Percentiles rank a stretch among this genome's conserved stretches.
Evolutionary conservation across 495 filamentous ascomycete genomes (phyloP).

Genomic region (Amphirosellinia nigrospora): DNA sequence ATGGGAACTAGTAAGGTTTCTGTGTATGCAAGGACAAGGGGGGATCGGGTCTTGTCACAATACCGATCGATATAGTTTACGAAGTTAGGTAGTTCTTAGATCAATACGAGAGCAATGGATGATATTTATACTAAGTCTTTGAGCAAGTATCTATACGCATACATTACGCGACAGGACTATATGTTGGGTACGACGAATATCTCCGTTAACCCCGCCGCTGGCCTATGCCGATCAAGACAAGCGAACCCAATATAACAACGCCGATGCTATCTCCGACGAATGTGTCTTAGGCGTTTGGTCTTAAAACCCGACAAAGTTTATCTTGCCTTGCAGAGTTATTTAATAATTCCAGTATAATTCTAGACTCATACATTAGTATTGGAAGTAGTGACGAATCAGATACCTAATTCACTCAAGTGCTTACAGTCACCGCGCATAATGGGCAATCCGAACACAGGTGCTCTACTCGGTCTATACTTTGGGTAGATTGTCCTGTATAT

Average conservation of each 20-base stretch:
- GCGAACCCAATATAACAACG: neutral
- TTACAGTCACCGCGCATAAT: neutral
- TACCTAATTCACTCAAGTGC: neutral
- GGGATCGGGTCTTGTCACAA: neutral
- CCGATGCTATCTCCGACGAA: slow-evolving; percentile 21
- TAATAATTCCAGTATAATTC: neutral
- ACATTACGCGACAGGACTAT: neutral
- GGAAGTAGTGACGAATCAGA: neutral
- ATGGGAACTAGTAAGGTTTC: neutral
- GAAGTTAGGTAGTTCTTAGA: neutral
- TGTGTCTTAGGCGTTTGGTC: neutral
- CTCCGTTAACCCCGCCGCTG: neutral
- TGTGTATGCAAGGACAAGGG: neutral
- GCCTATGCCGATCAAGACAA: neutral
- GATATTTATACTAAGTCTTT: neutral
- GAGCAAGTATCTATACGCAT: neutral
- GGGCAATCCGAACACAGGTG: too few species aligned
- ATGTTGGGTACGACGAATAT: neutral
- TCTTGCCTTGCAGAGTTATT: neutral
- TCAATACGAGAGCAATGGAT: neutral
- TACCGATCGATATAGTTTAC: neutral
- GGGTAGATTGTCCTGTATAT: too few species aligned
- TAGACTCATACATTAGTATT: neutral
- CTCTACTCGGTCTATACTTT: too few species aligned
- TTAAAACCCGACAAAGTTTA: neutral